Percentiles rank a stretch among this genome's conserved stretches.
Evolutionary conservation across 148 eudicot genomes (phyloP).

Genomic region (Dysphania ambrosioides): DNA sequence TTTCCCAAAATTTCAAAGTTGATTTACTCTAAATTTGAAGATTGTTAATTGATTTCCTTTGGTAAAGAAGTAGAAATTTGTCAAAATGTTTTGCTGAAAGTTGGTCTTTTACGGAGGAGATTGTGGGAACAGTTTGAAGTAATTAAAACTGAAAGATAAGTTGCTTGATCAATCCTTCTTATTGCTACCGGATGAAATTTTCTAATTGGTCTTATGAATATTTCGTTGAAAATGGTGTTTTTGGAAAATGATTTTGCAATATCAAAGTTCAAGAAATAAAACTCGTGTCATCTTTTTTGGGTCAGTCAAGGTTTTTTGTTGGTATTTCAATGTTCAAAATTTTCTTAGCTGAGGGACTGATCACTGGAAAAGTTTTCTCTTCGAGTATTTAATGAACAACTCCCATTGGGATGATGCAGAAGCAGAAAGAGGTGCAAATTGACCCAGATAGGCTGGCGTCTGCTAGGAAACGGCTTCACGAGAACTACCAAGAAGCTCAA

Average conservation of each 20-base stretch:
- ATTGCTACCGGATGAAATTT: background rate
- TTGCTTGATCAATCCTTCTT: background rate
- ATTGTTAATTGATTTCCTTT: background rate
- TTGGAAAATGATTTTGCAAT: background rate
- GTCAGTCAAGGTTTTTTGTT: background rate
- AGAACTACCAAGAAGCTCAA: conserved; percentile 95
- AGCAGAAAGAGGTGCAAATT: conserved; percentile 47
- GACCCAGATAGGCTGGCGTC: conserved; percentile 87
- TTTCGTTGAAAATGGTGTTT: background rate
- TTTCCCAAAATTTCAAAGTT: conserved; percentile 5
- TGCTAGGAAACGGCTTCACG: conserved; percentile 90
- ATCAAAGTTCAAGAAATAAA: background rate
- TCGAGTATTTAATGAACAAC: conserved; percentile 12
- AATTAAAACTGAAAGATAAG: background rate
- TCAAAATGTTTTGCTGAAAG: conserved; percentile 13
- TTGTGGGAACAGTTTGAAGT: conserved; percentile 1
- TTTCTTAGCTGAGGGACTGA: conserved; percentile 27
- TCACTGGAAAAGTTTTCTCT: conserved; percentile 20
- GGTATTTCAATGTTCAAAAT: conserved; percentile 1
- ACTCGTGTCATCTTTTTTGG: background rate
- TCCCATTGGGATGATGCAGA: conserved; percentile 53
- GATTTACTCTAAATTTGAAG: background rate
- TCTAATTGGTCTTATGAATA: background rate
- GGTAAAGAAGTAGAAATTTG: background rate
- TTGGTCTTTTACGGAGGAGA: background rate